Evolutionary conservation across 2,329 filamentous ascomycete species (phyloP), one percentile per base, ranked within the genome.

Genomic region (Truncatella angustata): DNA sequence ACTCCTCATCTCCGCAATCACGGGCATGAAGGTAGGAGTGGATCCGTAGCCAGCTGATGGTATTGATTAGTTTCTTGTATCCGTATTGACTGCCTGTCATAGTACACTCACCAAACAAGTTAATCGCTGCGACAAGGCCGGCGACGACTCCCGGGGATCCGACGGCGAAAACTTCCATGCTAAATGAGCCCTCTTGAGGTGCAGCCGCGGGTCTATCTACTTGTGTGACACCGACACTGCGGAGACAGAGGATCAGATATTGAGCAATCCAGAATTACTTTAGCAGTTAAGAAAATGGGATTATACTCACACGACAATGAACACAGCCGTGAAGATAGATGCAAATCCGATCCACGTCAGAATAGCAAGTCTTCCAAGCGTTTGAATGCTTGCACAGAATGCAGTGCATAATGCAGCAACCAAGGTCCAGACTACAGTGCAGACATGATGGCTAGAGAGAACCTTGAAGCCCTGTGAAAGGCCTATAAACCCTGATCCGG

Each of bases 301-400:
- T 18, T 39, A 18, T n/a, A 57, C 62, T 68, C 53, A 63, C 61
- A 65, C 63, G 14, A 66, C 60, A 37, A 64, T 58, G 42, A 66
- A 64, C 5, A 65, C 59, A 7, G 52, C 30, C 16, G 35, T 40
- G 47, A 49, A 49, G 23, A 49, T 49, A 16, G 34, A 49, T 12
- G 47, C 47, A 32, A 49, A 49, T 26, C 47, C 47, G 23, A 49
- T 49, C 47, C 47, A 49, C 7, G 47, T 49, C 32, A 49, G 36
- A 43, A 56, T 56, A 26, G 55, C 47, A 11, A 56, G 50, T 48
- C 45, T 55, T 20, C 55, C 55, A 32, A 56, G 35, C 24, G 55
- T 56, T 39, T 35, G 49, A 39, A 56, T 55, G 21, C 55, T 56
- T 12, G 55, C 50, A 5, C 47, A 20, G 5, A 63, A 26, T 6